phyloP scores from a whole-genome alignment of 106 monocot genomes.

The Apostasia ramifera region DNA sequence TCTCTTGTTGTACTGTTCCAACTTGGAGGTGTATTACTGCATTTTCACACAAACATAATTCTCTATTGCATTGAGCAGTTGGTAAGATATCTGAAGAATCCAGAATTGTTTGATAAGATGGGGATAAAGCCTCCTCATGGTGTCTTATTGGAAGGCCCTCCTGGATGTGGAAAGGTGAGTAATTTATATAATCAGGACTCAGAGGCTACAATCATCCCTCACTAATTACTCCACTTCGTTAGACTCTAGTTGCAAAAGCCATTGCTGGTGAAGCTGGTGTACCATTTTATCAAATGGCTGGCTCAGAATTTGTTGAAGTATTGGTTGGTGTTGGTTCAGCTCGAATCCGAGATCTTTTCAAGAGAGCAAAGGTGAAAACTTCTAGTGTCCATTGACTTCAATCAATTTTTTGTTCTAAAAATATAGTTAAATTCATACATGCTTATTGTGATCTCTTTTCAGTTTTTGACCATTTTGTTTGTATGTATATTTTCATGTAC shows the following conservation, averaged over 20 bases:
- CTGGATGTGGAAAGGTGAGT: conserved; percentile 84
- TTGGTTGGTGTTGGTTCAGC: conserved; percentile 92
- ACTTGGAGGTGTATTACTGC: too few relatives aligned
- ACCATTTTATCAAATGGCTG: conserved; percentile 92
- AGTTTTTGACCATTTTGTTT: too few relatives aligned
- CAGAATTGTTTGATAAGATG: conserved; percentile 74
- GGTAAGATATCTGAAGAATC: conserved; percentile 80
- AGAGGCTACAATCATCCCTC: too few relatives aligned
- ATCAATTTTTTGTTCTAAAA: too few relatives aligned
- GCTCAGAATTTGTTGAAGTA: conserved; percentile 90
- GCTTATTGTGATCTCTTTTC: too few relatives aligned
- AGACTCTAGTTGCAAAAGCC: conserved; percentile 87
- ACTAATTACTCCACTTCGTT: conserved; percentile 3
- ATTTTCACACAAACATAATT: too few relatives aligned
- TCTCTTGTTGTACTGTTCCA: background rate
- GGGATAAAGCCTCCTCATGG: conserved; percentile 80
- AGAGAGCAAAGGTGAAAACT: conserved; percentile 62
- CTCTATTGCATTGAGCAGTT: conserved; percentile 21
- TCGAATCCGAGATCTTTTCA: conserved; percentile 78
- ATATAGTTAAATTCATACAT: too few relatives aligned
- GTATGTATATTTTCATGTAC: too few relatives aligned
- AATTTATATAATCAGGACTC: background rate
- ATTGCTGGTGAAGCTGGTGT: conserved; percentile 94
- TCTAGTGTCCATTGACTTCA: too few relatives aligned
- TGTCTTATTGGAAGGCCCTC: conserved; percentile 79